phyloP scores from a whole-genome alignment of 257 asterid genomes.

The Solanum chilense region DNA sequence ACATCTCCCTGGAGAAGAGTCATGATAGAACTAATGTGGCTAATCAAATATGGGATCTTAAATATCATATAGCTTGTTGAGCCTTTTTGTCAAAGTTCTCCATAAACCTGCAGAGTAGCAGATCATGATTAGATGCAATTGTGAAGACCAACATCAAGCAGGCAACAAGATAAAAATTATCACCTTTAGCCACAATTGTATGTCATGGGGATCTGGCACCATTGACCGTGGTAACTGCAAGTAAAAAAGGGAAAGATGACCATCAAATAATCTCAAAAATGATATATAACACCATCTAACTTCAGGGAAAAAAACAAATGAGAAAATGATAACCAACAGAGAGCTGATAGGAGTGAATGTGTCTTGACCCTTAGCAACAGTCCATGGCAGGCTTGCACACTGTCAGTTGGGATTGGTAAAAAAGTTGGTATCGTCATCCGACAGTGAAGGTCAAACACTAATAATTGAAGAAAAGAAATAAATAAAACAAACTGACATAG shows the following conservation, averaged over 20 bases:
- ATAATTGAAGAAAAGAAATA: neutral
- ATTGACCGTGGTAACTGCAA: conserved; percentile 54
- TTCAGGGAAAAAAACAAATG: neutral
- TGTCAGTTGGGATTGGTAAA: conserved; percentile 19
- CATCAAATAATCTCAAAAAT: neutral
- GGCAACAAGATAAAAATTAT: neutral
- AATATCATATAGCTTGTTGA: conserved; percentile 89
- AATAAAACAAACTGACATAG: neutral
- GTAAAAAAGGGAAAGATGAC: neutral
- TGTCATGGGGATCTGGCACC: conserved; percentile 82
- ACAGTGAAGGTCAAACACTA: neutral
- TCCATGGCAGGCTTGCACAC: conserved; percentile 99
- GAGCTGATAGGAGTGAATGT: conserved; percentile 97
- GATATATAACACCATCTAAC: neutral
- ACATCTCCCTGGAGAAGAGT: conserved; percentile 94
- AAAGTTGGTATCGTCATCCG: neutral
- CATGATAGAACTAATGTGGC: conserved; percentile 91
- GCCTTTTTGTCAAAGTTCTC: conserved; percentile 79
- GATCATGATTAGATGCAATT: neutral
- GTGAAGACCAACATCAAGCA: neutral
- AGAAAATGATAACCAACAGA: neutral
- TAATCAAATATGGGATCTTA: conserved; percentile 88
- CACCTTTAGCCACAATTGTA: conserved; percentile 95
- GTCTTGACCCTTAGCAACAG: conserved; percentile 93
- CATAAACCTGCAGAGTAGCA: conserved; percentile 59